Evolutionary conservation across 2,329 filamentous ascomycete genomes (phyloP).

Genomic region (Fusarium camptoceras): DNA sequence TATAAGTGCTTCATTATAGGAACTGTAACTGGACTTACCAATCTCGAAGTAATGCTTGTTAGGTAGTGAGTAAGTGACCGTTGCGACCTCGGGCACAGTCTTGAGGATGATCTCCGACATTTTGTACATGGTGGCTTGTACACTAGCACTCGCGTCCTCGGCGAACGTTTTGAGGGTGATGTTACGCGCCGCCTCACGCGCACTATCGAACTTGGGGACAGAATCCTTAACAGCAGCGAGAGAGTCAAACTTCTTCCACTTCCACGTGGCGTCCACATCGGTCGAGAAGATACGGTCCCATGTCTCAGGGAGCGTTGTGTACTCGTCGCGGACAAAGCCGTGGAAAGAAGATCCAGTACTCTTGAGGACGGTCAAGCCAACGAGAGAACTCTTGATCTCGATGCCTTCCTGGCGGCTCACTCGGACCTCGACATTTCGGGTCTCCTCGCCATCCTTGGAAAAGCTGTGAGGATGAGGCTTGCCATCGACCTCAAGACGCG

Average conservation of each 20-base stretch:
- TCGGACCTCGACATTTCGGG: constrained; percentile 81
- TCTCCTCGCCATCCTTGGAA: constrained; percentile 88
- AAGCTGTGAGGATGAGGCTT: constrained; percentile 96
- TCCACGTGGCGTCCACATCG: constrained; percentile 88
- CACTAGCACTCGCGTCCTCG: constrained; percentile 88
- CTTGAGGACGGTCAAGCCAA: constrained; percentile 89
- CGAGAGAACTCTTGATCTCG: constrained; percentile 80
- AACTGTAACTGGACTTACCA: constrained; percentile 65
- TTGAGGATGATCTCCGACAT: constrained; percentile 91
- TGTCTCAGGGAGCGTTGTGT: constrained; percentile 87
- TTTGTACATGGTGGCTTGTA: constrained; percentile 99
- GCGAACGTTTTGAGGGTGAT: constrained; percentile 96
- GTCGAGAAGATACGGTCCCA: constrained; percentile 97
- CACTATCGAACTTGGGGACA: constrained; percentile 77
- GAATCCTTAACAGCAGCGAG: constrained; percentile 75
- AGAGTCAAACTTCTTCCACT: constrained; percentile 78
- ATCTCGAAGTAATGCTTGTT: constrained; percentile 99
- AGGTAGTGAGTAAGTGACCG: constrained; percentile 85
- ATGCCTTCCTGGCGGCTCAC: constrained; percentile 77
- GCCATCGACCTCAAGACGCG: constrained; percentile 86
- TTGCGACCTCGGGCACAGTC: constrained; percentile 75
- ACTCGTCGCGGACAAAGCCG: constrained; percentile 93
- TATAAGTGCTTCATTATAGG: background rate
- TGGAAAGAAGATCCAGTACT: constrained; percentile 97
- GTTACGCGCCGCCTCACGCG: constrained; percentile 79